These are phyloP conservation scores for Tubosaeta sp. DNA, from an alignment of 768 basidiomycete genomes.

Conservation along the genomic window DNA sequence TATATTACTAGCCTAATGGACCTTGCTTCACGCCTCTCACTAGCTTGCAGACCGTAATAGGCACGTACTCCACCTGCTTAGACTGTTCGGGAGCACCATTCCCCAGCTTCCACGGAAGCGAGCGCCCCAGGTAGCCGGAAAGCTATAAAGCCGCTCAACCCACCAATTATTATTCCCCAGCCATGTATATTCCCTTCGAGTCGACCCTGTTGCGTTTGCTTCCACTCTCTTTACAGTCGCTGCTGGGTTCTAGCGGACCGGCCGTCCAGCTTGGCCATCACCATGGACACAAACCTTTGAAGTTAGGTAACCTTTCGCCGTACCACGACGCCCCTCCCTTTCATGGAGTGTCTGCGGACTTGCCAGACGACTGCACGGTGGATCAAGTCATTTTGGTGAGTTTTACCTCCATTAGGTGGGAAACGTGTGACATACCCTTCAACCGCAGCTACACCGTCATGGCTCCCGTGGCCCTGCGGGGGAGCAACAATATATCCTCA, in stretches of 20 bases:
- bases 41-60: no score
- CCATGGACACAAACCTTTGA: neutral
- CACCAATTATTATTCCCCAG: neutral
- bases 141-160: neutral
- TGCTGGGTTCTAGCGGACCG: neutral
- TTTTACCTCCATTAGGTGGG: neutral
- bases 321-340: constrained; percentile 32
- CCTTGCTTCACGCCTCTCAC: no score
- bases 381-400: constrained; percentile 39
- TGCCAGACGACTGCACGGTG: constrained; percentile 39
- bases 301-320: constrained; percentile 36
- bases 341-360: constrained; percentile 22
- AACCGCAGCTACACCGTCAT: constrained; percentile 37
- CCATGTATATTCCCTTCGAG: constrained; percentile 15
- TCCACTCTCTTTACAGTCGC: constrained; percentile 7
- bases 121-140: neutral
- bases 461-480: constrained; percentile 36
- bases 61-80: neutral
- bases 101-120: neutral
- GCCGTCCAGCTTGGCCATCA: neutral
- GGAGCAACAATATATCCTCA: constrained; percentile 26
- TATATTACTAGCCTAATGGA: no score
- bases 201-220: constrained; percentile 12
- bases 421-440: neutral
- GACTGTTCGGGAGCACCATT: neutral